Evolutionary conservation across 352 stramenopile genomes (phyloP), one percentile per base, ranked within the genome.

Genomic region (Phytophthora quininea): DNA sequence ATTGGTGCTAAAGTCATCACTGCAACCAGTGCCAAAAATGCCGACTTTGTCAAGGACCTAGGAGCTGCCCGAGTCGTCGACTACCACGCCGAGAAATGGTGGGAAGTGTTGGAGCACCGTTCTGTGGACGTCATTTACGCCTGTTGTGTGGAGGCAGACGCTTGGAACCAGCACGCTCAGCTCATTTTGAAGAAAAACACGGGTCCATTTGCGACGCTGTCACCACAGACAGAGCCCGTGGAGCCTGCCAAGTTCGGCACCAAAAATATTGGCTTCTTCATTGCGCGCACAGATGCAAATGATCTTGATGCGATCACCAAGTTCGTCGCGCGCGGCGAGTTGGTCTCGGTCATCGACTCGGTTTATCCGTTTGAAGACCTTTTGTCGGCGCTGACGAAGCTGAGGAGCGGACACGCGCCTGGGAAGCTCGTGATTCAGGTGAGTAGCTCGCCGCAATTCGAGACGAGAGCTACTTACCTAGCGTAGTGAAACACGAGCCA

Each of bases 361-460:
- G 63, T 79, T 6, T 78, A 81, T 38, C 30, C 57, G 46, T 88
- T 90, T 47, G 60, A 83, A 50, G 64, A 79, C 27, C 49, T 87
- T 0, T 42, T 60, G 7, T 53, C 66, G 14, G 81, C 67, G 38
- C 74, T 87, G 61, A 63, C 62, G 31, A 69, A 81, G 53, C 61
- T 84, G 5, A 84, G 77, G 63, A 54, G 50, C n/a, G 66, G 77
- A 58, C 74, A 76, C 37, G 71, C 79, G 2, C 73, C 71, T 43
- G 81, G 79, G 24, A 90, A 88, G 58, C 76, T 90, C 42, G 70
- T 88, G 27, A 73, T 87, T 35, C 52, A 67, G 45, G 64, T 71
- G n/a, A n/a, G n/a, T n/a, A n/a, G n/a, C n/a, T n/a, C n/a, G n/a
- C n/a, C n/a, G n/a, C n/a, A n/a, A n/a, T n/a, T n/a, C n/a, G n/a